Percentiles rank a stretch among this genome's conserved stretches.
Conservation (phyloP, 345 rosid species). For the Dimocarpus longan region DNA sequence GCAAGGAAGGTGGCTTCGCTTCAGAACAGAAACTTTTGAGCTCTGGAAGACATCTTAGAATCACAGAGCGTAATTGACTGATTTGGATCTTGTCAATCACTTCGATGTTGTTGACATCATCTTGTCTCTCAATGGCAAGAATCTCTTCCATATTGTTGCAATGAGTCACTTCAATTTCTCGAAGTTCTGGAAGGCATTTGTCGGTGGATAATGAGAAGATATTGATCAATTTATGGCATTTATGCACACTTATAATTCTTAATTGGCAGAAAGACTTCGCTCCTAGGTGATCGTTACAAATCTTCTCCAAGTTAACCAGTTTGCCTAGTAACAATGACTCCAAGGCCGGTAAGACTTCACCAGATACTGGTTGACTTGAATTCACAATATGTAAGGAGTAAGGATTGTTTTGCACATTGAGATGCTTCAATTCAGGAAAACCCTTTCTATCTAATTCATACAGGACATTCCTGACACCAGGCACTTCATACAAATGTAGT, state of each 20-base stretch:
- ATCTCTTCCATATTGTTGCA: constrained; percentile 26
- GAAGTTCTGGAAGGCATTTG: not conserved
- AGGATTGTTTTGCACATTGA: not conserved
- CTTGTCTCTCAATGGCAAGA: not conserved
- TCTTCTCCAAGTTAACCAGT: constrained; percentile 15
- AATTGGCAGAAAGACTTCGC: not conserved
- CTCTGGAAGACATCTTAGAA: not conserved
- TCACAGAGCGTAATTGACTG: not conserved
- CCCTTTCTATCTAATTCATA: not conserved
- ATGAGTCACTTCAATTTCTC: not conserved
- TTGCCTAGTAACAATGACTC: constrained; percentile 13
- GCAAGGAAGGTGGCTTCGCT: too few species aligned
- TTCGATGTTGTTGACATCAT: not conserved
- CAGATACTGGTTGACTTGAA: not conserved
- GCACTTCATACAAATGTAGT: not conserved
- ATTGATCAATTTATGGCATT: not conserved
- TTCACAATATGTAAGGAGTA: constrained; percentile 2
- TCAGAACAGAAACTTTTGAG: not conserved
- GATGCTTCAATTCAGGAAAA: constrained; percentile 14
- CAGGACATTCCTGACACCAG: not conserved
- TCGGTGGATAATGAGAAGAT: not conserved
- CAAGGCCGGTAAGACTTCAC: not conserved
- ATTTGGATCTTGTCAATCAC: not conserved
- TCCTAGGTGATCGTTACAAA: not conserved
- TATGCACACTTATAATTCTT: not conserved